A percentile compares a stretch with the other conserved stretches of the same genome.
Conservation (phyloP, 2,329 filamentous ascomycete species). For the Pyricularia pennisetigena region DNA sequence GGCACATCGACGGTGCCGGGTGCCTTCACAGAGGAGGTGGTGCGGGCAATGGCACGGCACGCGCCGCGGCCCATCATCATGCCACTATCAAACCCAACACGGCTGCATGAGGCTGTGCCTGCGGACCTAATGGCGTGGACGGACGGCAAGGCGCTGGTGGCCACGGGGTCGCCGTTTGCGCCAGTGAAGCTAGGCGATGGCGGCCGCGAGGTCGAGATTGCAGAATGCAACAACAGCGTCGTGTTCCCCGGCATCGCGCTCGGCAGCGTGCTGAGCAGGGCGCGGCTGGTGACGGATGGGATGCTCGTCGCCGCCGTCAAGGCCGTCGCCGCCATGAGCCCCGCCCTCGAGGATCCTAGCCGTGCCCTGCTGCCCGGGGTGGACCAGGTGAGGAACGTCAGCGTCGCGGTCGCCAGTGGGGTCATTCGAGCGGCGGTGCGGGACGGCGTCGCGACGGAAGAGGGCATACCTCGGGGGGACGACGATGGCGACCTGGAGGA, state of each 20-base stretch:
- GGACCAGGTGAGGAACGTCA: slow-evolving; percentile 62
- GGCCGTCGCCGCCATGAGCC: slow-evolving; percentile 61
- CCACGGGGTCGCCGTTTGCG: slow-evolving; percentile 74
- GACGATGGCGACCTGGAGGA: slow-evolving; percentile 46
- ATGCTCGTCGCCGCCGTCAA: slow-evolving; percentile 77
- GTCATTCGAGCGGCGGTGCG: slow-evolving; percentile 64
- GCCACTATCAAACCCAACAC: slow-evolving; percentile 77
- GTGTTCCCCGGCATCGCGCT: slow-evolving; percentile 82
- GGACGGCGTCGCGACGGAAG: slow-evolving; percentile 56
- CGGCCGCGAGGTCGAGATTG: slow-evolving; percentile 36
- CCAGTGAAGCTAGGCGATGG: slow-evolving; percentile 52
- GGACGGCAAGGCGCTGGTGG: slow-evolving; percentile 64
- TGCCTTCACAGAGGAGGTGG: slow-evolving; percentile 64
- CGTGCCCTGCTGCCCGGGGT: slow-evolving; percentile 66
- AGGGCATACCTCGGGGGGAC: slow-evolving; percentile 53
- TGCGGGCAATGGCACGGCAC: slow-evolving; percentile 67
- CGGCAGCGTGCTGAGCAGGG: slow-evolving; percentile 62
- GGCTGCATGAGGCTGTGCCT: slow-evolving; percentile 72
- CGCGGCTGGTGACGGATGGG: slow-evolving; percentile 57
- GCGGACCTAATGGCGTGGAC: slow-evolving; percentile 72
- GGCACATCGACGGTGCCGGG: slow-evolving; percentile 74
- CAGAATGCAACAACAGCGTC: slow-evolving; percentile 84
- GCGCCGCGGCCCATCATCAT: slow-evolving; percentile 67
- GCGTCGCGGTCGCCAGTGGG: slow-evolving; percentile 64
- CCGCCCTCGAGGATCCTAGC: slow-evolving; percentile 51